A percentile compares a stretch with the other conserved stretches of the same genome.
These are phyloP conservation scores for Emydomyces testavorans DNA, from an alignment of 2,329 filamentous ascomycete species.

Conservation along the genomic window DNA sequence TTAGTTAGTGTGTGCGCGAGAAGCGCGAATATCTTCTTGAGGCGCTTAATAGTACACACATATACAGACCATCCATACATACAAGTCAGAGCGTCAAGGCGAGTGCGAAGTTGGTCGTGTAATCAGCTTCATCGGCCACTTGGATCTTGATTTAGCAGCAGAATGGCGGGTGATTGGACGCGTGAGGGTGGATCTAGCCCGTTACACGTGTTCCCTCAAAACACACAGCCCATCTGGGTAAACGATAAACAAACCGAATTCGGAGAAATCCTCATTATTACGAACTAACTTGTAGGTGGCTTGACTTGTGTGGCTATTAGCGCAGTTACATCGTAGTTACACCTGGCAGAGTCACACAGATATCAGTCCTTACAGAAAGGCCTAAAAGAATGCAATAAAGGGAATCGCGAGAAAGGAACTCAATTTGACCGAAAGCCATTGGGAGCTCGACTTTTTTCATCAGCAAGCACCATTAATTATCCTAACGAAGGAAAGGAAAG, in stretches of 20 bases:
- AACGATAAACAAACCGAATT: slow-evolving; percentile 12
- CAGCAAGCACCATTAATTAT: no score
- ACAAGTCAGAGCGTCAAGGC: slow-evolving; percentile 3
- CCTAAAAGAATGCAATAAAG: no score
- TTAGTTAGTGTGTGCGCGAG: no score
- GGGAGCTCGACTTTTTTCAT: no score
- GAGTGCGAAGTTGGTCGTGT: neutral
- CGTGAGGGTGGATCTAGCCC: neutral
- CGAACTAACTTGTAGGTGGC: no score
- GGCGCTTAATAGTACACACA: slow-evolving; percentile 9
- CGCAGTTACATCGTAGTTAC: no score
- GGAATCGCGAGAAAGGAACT: no score
- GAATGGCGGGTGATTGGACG: slow-evolving; percentile 6
- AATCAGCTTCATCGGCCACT: neutral
- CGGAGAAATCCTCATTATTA: neutral
- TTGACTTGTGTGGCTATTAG: no score
- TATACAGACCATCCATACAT: no score
- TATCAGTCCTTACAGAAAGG: no score
- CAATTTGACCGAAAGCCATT: no score
- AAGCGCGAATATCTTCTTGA: slow-evolving; percentile 1
- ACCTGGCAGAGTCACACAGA: neutral
- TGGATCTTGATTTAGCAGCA: neutral
- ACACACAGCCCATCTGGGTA: slow-evolving; percentile 5
- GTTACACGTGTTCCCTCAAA: slow-evolving; percentile 9
- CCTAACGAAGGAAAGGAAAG: no score